Conservation (phyloP, 78 protist species). For the Isochrysis galbana region DNA sequence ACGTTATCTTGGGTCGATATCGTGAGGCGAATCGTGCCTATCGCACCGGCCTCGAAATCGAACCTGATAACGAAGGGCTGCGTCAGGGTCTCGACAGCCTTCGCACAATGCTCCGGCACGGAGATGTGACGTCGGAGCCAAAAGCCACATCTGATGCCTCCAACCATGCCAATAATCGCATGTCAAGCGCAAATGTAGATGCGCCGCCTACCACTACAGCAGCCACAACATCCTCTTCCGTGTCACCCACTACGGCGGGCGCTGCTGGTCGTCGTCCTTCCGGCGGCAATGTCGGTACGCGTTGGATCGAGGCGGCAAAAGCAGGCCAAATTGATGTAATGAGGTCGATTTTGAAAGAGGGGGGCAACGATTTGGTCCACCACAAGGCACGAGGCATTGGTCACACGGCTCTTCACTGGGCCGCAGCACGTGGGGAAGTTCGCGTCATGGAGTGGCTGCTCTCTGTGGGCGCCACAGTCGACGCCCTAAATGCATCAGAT, state of each 20-base stretch:
- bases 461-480: not conserved
- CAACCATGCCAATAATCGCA: not conserved
- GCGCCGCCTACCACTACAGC: not conserved
- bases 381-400: not conserved
- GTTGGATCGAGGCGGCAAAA: conserved; percentile 10
- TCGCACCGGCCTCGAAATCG: not conserved
- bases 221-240: not conserved
- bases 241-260: not conserved
- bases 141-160: not conserved
- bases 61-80: not conserved
- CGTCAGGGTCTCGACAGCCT: not conserved
- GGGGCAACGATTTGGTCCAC: not conserved
- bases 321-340: not conserved
- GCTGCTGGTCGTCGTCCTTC: not conserved
- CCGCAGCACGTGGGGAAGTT: not conserved
- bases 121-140: not conserved
- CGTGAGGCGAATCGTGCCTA: conserved; percentile 5
- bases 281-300: not conserved
- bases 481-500: not conserved
- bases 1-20: not conserved
- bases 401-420: conserved; percentile 3
- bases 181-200: not conserved
- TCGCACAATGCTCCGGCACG: not conserved
- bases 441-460: not conserved
- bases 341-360: not conserved